Conservation (phyloP, 768 basidiomycete species). For the Cantharellus anzutake region DNA sequence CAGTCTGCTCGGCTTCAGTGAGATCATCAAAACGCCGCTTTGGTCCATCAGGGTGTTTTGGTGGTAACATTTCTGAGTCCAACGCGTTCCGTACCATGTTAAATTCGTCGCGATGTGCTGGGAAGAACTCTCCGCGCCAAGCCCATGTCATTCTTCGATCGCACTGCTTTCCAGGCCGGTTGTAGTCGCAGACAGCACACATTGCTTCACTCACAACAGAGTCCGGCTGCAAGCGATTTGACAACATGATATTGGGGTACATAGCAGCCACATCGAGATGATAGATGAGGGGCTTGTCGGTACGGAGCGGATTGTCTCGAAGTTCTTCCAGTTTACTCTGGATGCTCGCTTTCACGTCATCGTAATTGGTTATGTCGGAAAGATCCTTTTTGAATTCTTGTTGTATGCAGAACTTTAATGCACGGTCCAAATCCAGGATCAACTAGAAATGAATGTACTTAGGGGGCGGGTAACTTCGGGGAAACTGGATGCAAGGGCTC, state of each 20-base stretch:
- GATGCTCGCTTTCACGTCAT: slow-evolving; percentile 73
- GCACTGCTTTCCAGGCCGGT: slow-evolving; percentile 87
- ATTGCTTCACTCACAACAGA: slow-evolving; percentile 92
- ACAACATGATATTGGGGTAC: slow-evolving; percentile 99
- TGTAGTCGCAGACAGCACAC: slow-evolving; percentile 97
- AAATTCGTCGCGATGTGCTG: slow-evolving; percentile 88
- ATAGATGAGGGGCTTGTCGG: slow-evolving; percentile 90
- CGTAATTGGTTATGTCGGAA: slow-evolving; percentile 84
- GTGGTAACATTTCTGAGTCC: slow-evolving; percentile 84
- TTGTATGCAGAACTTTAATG: slow-evolving; percentile 70
- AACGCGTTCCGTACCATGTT: slow-evolving; percentile 98
- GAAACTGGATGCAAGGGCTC: slow-evolving; percentile 6
- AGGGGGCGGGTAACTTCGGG: neutral
- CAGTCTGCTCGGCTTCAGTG: slow-evolving; percentile 67
- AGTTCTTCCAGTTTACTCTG: slow-evolving; percentile 61
- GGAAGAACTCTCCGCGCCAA: slow-evolving; percentile 97
- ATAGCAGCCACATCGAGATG: slow-evolving; percentile 98
- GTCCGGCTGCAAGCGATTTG: slow-evolving; percentile 94
- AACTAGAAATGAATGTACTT: slow-evolving; percentile 29
- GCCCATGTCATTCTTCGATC: slow-evolving; percentile 92
- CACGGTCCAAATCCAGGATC: slow-evolving; percentile 85
- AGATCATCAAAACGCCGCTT: slow-evolving; percentile 73
- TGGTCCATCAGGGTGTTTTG: slow-evolving; percentile 52
- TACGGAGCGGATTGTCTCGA: slow-evolving; percentile 77
- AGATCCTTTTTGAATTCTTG: slow-evolving; percentile 68